These are phyloP conservation scores for Camellia lanceoleosa DNA, from an alignment of 148 eudicot genomes.

Conservation along the genomic window DNA sequence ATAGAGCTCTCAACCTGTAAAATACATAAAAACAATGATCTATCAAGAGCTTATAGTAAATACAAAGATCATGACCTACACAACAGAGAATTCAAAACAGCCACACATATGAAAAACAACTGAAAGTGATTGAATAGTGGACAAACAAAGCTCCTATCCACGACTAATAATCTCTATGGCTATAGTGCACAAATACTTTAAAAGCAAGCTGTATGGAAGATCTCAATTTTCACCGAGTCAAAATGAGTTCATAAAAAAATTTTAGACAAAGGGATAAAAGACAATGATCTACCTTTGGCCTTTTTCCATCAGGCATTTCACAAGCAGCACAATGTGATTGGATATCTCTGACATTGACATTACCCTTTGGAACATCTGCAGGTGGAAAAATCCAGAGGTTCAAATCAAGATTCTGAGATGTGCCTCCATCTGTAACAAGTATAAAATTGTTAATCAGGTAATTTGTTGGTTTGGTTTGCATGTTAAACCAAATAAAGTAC, in stretches of 20 bases:
- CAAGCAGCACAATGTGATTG: slow-evolving; percentile 11
- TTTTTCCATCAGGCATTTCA: slow-evolving; percentile 30
- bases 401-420: slow-evolving; percentile 40
- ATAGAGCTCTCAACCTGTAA: slow-evolving; percentile 28
- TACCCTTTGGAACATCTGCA: slow-evolving; percentile 18
- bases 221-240: background rate
- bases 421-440: slow-evolving; percentile 23
- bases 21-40: background rate
- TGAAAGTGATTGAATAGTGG: background rate
- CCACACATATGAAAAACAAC: background rate
- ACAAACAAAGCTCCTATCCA: background rate
- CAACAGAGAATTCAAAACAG: background rate
- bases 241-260: background rate
- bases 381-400: slow-evolving; percentile 44
- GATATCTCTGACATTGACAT: slow-evolving; percentile 14
- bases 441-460: background rate
- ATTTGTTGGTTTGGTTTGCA: background rate
- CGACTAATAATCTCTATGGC: too few species aligned
- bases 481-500: background rate
- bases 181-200: background rate
- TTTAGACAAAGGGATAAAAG: background rate
- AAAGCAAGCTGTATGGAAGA: background rate
- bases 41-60: too few species aligned
- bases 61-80: background rate
- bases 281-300: slow-evolving; percentile 26